Evolutionary conservation across 148 eudicot genomes (phyloP).

Genomic region (Amaranthus cruentus): DNA sequence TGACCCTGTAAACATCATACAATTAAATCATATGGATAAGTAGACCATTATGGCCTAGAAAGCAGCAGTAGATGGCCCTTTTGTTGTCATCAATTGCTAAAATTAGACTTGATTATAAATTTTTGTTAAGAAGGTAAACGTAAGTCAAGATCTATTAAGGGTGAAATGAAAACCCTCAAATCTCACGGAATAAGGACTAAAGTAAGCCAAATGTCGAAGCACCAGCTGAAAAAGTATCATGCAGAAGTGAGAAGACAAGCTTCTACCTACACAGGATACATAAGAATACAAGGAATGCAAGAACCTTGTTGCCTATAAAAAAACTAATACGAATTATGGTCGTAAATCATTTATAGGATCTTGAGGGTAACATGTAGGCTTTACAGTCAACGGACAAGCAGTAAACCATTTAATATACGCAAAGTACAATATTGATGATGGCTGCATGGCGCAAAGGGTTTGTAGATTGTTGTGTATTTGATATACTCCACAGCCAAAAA

Average conservation of each 20-base stretch:
- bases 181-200: background rate
- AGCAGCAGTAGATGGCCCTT: background rate
- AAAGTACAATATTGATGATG: no score
- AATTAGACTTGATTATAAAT: background rate
- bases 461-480: no score
- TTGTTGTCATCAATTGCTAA: background rate
- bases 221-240: background rate
- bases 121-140: background rate
- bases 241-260: background rate
- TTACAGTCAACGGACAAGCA: background rate
- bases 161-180: background rate
- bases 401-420: background rate
- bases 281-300: background rate
- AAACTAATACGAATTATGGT: background rate
- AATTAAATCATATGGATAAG: constrained; percentile 1
- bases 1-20: constrained; percentile 55
- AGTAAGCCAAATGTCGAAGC: background rate
- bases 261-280: background rate
- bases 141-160: background rate
- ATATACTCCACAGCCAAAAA: no score
- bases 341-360: background rate
- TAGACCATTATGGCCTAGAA: background rate
- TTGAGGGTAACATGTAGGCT: background rate
- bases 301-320: background rate
- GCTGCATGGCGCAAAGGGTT: no score